Percentiles rank a stretch among this genome's conserved stretches.
These are phyloP conservation scores for Aspergillus quadrilineatus DNA, from an alignment of 2,329 filamentous ascomycete genomes.

Conservation along the genomic window DNA sequence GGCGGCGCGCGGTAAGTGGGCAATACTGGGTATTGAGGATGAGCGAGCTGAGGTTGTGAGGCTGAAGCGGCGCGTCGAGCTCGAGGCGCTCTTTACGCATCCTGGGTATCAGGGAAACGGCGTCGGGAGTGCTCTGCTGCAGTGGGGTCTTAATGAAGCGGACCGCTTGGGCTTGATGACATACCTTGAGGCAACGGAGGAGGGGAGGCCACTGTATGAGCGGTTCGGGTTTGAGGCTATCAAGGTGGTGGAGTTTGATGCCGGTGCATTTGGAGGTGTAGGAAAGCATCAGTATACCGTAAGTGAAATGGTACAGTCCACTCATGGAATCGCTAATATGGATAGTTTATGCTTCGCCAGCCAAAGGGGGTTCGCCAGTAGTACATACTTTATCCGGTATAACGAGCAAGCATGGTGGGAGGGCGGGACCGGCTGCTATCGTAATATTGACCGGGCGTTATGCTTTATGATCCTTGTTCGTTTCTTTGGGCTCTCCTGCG, in stretches of 20 bases:
- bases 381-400: no score
- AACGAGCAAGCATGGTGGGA: not conserved
- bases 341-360: not conserved
- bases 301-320: not conserved
- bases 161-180: not conserved
- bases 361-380: slow-evolving; percentile 16
- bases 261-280: not conserved
- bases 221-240: slow-evolving; percentile 19
- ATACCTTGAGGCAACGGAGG: slow-evolving; percentile 13
- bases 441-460: no score
- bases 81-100: slow-evolving; percentile 8
- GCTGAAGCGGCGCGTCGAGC: not conserved
- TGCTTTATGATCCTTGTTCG: no score
- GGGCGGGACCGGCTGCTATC: no score
- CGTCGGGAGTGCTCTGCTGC: slow-evolving; percentile 1
- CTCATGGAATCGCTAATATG: no score
- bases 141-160: slow-evolving; percentile 4
- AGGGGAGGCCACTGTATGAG: slow-evolving; percentile 13
- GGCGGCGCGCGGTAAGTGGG: not conserved
- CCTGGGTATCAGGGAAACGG: slow-evolving; percentile 8
- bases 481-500: no score
- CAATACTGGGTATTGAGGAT: not conserved
- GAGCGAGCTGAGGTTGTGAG: not conserved
- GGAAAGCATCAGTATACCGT: slow-evolving; percentile 1
- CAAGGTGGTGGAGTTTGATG: slow-evolving; percentile 1